phyloP scores from a whole-genome alignment of 805 yeast genomes.

The Hanseniaspora taiwanica region DNA sequence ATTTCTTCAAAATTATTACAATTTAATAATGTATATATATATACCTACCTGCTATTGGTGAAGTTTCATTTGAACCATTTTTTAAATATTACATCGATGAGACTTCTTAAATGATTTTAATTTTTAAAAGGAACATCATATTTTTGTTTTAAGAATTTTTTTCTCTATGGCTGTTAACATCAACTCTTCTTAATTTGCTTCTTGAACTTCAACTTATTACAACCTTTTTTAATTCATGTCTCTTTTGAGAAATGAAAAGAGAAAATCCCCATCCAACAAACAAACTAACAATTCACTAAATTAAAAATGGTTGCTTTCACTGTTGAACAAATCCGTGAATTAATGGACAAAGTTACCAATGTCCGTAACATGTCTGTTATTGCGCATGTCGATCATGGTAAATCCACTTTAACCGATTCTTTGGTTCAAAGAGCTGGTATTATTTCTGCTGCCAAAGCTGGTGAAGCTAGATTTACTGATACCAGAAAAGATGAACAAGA shows the following conservation, averaged over 20 bases:
- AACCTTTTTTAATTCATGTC: no score
- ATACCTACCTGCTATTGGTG: no score
- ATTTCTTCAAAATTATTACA: no score
- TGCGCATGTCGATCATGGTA: conserved; percentile 99
- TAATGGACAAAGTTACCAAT: conserved; percentile 99
- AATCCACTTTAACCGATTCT: conserved; percentile 97
- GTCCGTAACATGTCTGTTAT: conserved; percentile 99
- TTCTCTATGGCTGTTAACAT: no score
- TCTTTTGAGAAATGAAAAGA: background rate
- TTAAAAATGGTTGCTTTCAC: conserved; percentile 35
- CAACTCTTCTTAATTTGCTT: no score
- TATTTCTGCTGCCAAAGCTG: conserved; percentile 98
- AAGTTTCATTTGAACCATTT: no score
- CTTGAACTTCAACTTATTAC: background rate
- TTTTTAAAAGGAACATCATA: no score
- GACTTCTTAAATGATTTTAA: no score
- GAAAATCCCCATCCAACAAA: conserved; percentile 13
- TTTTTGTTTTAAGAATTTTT: no score
- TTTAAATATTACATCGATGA: no score
- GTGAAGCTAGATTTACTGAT: conserved; percentile 99
- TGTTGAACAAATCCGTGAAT: conserved; percentile 89
- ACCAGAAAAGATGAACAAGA: conserved; percentile 99
- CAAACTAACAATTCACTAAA: conserved; percentile 2
- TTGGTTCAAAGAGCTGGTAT: conserved; percentile 99
- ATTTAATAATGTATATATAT: no score